Conservation (phyloP, 306 rosid species). For the Cicer arietinum region DNA sequence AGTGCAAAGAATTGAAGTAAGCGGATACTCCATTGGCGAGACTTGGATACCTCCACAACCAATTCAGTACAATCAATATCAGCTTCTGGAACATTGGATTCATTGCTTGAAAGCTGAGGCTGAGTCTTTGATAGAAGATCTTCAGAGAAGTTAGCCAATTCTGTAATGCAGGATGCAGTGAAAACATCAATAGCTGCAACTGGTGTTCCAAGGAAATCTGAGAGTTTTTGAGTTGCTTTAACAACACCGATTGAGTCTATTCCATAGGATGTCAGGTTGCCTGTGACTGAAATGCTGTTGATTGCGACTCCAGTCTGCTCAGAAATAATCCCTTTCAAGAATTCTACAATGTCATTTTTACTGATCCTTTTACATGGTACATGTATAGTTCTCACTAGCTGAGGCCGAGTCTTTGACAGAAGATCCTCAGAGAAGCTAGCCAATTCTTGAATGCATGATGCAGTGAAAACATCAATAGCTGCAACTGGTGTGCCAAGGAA, state of each 20-base stretch:
- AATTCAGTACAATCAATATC: constrained; percentile 53
- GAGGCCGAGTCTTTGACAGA: constrained; percentile 59
- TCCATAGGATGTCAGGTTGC: constrained; percentile 73
- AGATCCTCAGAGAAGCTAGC: constrained; percentile 79
- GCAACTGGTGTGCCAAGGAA: constrained; percentile 81
- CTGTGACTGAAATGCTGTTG: constrained; percentile 63
- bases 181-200: constrained; percentile 90
- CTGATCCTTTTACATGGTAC: constrained; percentile 47
- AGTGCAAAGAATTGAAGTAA: constrained; percentile 70
- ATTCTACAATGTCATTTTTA: constrained; percentile 64
- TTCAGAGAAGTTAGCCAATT: constrained; percentile 79
- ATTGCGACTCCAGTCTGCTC: constrained; percentile 73
- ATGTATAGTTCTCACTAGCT: constrained; percentile 44
- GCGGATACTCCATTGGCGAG: constrained; percentile 54
- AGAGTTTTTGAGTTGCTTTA: constrained; percentile 87
- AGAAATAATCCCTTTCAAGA: constrained; percentile 66
- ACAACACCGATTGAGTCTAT: constrained; percentile 90
- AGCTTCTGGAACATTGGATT: constrained; percentile 48
- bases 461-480: constrained; percentile 89
- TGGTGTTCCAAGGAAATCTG: constrained; percentile 79
- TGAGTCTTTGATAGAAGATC: constrained; percentile 64
- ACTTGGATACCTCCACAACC: constrained; percentile 55
- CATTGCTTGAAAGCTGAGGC: constrained; percentile 51
- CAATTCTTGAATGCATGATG: constrained; percentile 81
- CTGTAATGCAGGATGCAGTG: constrained; percentile 82